Percentiles rank a stretch among this genome's conserved stretches.
Evolutionary conservation across 257 asterid genomes (phyloP).

Genomic region (Solanum tacnaense): DNA sequence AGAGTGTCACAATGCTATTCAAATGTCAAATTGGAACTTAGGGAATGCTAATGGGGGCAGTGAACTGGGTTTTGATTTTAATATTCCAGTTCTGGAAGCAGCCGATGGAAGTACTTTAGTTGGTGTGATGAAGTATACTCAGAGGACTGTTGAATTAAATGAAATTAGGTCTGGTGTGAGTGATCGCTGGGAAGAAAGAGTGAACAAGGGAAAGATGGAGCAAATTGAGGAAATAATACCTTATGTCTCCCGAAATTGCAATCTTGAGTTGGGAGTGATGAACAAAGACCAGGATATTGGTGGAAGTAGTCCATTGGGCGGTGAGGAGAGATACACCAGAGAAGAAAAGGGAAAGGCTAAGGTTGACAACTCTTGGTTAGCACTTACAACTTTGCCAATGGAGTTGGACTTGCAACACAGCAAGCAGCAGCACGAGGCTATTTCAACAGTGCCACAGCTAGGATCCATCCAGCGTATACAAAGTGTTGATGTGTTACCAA

Average conservation of each 20-base stretch:
- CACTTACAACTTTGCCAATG: slow-evolving; percentile 15
- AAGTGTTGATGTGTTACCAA: not conserved
- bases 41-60: slow-evolving; percentile 4
- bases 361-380: slow-evolving; percentile 34
- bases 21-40: not conserved
- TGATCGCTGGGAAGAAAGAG: slow-evolving; percentile 37
- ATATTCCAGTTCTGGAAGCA: slow-evolving; percentile 5
- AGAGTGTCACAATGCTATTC: slow-evolving; percentile 9
- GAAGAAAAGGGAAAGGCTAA: slow-evolving; percentile 44
- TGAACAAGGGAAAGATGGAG: slow-evolving; percentile 13
- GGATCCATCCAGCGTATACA: not conserved
- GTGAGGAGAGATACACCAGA: slow-evolving; percentile 30
- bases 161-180: slow-evolving; percentile 40
- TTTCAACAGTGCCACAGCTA: not conserved
- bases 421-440: not conserved
- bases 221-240: slow-evolving; percentile 8
- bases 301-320: slow-evolving; percentile 14
- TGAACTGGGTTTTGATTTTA: slow-evolving; percentile 32
- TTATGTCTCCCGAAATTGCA: not conserved
- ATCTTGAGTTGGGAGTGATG: slow-evolving; percentile 24
- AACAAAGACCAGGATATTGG: slow-evolving; percentile 11
- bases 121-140: slow-evolving; percentile 1
- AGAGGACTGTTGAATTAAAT: slow-evolving; percentile 18
- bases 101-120: slow-evolving; percentile 2
- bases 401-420: slow-evolving; percentile 10